These are phyloP conservation scores for Backusella sp. DNA, from an alignment of 192 early-diverging fungal species.

Conservation along the genomic window DNA sequence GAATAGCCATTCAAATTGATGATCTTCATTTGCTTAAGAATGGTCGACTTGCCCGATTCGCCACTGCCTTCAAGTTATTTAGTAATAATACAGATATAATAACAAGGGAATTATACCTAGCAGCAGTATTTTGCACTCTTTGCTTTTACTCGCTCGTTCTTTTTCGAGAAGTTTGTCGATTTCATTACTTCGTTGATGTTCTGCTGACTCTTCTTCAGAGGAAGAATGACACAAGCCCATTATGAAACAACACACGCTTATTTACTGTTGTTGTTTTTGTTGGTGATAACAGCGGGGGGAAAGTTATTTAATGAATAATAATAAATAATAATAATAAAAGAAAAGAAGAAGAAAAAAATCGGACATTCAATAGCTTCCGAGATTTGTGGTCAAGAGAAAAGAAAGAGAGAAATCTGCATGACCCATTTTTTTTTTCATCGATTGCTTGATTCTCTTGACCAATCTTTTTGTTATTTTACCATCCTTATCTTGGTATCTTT, in stretches of 20 bases:
- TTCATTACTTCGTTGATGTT: conserved; percentile 47
- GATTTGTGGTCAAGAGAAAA: not conserved
- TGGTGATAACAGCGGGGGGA: not conserved
- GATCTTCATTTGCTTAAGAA: conserved; percentile 97
- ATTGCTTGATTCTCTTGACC: not conserved
- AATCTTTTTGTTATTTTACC: too few relatives aligned
- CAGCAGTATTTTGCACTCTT: conserved; percentile 75
- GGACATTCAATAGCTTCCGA: not conserved
- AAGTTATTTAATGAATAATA: not conserved
- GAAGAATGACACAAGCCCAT: conserved; percentile 69
- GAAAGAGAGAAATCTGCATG: not conserved
- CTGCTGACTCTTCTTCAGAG: conserved; percentile 49
- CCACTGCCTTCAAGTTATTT: conserved; percentile 63
- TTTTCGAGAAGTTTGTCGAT: conserved; percentile 67
- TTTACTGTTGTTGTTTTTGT: not conserved
- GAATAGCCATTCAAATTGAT: conserved; percentile 92
- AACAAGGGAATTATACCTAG: conserved; percentile 47
- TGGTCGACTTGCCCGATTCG: conserved; percentile 95
- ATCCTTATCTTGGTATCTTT: too few relatives aligned
- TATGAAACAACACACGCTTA: not conserved
- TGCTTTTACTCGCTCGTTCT: conserved; percentile 55
- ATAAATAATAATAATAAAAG: not conserved
- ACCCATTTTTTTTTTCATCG: not conserved
- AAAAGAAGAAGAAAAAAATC: not conserved
- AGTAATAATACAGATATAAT: too few relatives aligned